Conservation (phyloP, 164 flowering plant species). For the Sextonia rubra region DNA sequence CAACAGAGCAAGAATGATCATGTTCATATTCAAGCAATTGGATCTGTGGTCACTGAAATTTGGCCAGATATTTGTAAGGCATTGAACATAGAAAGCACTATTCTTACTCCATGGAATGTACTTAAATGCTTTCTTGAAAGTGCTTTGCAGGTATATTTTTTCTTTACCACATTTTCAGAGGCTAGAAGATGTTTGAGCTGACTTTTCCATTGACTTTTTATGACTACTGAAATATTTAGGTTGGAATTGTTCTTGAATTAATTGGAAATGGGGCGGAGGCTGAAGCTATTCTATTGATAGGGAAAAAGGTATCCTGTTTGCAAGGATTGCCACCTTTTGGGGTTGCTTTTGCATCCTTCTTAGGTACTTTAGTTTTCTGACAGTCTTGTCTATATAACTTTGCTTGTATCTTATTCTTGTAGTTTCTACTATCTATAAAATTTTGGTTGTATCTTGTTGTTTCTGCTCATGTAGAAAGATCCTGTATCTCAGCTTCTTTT, state of each 20-base stretch:
- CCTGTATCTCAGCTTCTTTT: neutral
- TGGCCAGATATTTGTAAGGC: constrained; percentile 36
- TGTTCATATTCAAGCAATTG: constrained; percentile 31
- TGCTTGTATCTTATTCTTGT: neutral
- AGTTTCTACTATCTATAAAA: neutral
- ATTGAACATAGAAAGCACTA: constrained; percentile 31
- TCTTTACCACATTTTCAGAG: neutral
- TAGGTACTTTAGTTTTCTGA: constrained; percentile 45
- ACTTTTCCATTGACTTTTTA: neutral
- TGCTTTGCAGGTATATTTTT: constrained; percentile 61
- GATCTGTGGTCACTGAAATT: constrained; percentile 37
- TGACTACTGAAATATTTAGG: constrained; percentile 33
- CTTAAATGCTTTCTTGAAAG: constrained; percentile 88
- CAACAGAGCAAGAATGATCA: constrained; percentile 20
- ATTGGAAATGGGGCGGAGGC: constrained; percentile 77
- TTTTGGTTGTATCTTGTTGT: neutral
- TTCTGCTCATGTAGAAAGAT: neutral
- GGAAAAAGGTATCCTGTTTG: constrained; percentile 50
- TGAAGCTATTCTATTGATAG: constrained; percentile 60
- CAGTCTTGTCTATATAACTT: neutral
- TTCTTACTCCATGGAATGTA: constrained; percentile 81
- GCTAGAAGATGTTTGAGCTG: neutral
- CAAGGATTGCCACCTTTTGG: constrained; percentile 57
- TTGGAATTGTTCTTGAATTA: constrained; percentile 65
- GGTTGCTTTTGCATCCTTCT: constrained; percentile 57